Conservation (phyloP, 1,139 yeast species). For the Suhomyces bokatorum region DNA sequence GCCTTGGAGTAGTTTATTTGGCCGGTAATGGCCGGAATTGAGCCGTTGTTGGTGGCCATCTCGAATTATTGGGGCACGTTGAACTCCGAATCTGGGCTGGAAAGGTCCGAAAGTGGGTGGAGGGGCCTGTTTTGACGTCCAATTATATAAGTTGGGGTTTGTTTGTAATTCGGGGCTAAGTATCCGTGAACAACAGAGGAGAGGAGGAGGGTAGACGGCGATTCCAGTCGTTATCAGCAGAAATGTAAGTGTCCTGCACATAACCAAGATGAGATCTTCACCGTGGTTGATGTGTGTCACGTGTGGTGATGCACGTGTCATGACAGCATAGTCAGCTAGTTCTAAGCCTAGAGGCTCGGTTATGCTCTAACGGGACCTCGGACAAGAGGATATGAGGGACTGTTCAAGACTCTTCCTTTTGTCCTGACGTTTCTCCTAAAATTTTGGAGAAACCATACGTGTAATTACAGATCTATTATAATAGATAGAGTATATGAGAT, state of each 20-base stretch:
- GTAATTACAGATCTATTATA: too few species aligned
- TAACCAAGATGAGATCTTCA: not conserved
- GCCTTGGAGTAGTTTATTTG: slow-evolving; percentile 38
- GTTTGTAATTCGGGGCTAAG: not conserved
- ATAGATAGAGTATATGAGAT: too few species aligned
- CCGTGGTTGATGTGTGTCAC: not conserved
- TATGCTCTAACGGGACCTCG: not conserved
- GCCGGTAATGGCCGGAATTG: slow-evolving; percentile 50
- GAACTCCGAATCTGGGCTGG: not conserved
- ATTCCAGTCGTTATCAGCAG: not conserved
- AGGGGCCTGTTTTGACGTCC: not conserved
- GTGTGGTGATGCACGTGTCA: not conserved
- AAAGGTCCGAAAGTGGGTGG: too few species aligned
- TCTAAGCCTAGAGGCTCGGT: not conserved
- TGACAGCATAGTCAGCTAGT: not conserved
- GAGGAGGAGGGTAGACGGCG: not conserved
- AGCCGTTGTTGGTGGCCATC: slow-evolving; percentile 11
- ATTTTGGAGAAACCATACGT: too few species aligned
- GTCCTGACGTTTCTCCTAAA: too few species aligned
- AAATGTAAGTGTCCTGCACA: not conserved
- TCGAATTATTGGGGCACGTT: not conserved
- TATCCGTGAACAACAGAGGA: not conserved
- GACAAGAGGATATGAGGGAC: not conserved
- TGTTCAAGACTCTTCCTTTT: too few species aligned
- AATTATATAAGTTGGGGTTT: not conserved